Base-by-base conservation (phyloP, 176 grass and related monocot genomes). In the Tuctoria greenei region DNA sequence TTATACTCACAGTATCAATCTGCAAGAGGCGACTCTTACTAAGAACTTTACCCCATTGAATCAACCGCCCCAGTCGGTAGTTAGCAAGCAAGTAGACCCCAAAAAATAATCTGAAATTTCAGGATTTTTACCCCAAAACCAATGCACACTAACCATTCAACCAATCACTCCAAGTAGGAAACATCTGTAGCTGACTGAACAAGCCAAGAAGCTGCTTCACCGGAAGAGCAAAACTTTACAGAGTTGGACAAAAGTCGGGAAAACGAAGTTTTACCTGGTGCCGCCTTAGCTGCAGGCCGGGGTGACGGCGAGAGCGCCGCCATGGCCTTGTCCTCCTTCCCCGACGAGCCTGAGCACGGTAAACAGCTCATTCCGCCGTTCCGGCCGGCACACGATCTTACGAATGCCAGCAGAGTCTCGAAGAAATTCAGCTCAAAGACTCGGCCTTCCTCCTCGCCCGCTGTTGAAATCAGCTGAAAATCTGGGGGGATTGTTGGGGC, bases 281-380 rank as follows among this genome's bases (percentile, higher is more conserved):
- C 75, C 13, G 76, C 40, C 56, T 74, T 84, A 13, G 64, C 39
- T 57, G 64, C 27, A 14, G 76, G 39, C 71, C 76, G 70, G 8
- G 86, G 76, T 2, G 71, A 64, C 76, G 86, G 86, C 47, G 81
- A 84, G 76, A 88, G 39, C 23, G 81, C 86, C 56, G 35, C 87
- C 51, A 81, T 42, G 66, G 71, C 63, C 69, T 76, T 75, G 35
- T 34, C 79, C 9, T 89, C 87, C 83, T 86, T 84, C 60, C 73
- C 83, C 52, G 85, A 87, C 66, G 91, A 93, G 55, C 85, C 79
- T 20, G 77, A 87, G 73, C 92, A 91, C 9, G 88, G 88, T 49
- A 88, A 86, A 71, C 92, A 94, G 73, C 85, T 90, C 92, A 94
- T 94, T 67, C 41, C 82, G 38, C 64, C 2, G 75, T 67, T 40